Evolutionary conservation across 495 filamentous ascomycete genomes (phyloP), one percentile per base, ranked within the genome.

Genomic region (Aspergillus cavernicola): DNA sequence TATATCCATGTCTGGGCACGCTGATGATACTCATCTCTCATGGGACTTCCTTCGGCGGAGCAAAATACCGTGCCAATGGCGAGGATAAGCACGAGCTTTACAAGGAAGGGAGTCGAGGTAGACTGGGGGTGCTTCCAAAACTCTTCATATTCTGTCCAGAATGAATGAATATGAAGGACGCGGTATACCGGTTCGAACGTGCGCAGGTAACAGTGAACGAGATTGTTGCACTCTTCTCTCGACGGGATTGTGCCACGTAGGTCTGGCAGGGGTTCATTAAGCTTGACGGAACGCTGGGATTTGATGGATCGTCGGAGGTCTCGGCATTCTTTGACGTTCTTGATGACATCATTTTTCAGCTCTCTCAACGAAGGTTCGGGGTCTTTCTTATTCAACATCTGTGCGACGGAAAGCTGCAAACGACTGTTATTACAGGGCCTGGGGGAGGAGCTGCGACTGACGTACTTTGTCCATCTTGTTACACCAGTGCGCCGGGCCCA

Each of bases 101-200:
- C 57, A 5, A 58, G 36, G 42, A 62, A 66, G 9, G 46, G 32
- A 2, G 41, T 50, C 5, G 50, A n/a, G 10, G 29, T 23, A n/a
- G 32, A 10, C 10, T 73, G 67, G 5, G 70, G 68, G 32, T 71
- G 24, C 16, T 58, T 55, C 65, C 56, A 37, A 73, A 60, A 77
- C 13, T 32, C 57, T 28, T 61, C 50, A 57, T 82, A 82, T 46
- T 78, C 72, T 12, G 55, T 49, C 66, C 61, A 65, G 54, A 82
- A 82, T 0, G 64, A 69, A 9, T 75, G 75, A 0, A 72, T 29
- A 52, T 82, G 80, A 3, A 80, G 50, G 22, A 81, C 72, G 15
- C 77, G 67, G 40, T 76, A 63, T 4, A 66, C 64, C 2, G 66
- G 66, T 54, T 82, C 79, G 40, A 77, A 76, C 1, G 66, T 72